phyloP scores from a whole-genome alignment of 176 grass and related monocot species.

The Aegilops bicornis region DNA sequence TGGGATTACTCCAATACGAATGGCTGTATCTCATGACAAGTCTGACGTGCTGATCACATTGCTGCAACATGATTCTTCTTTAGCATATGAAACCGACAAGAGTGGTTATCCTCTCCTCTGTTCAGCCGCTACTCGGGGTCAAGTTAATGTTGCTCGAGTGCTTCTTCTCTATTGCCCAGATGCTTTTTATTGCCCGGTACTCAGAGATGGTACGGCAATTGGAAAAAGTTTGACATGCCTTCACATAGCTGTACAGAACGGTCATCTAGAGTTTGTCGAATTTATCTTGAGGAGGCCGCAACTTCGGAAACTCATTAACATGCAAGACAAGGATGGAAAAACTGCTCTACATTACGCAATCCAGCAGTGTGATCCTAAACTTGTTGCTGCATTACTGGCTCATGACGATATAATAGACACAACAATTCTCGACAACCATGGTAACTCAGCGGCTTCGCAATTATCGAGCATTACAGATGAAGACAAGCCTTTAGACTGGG shows the following conservation, averaged over 20 bases:
- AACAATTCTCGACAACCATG: neutral
- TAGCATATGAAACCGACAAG: neutral
- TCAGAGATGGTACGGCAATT: too few species aligned
- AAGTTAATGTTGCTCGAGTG: neutral
- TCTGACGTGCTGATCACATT: neutral
- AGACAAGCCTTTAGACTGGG: constrained; percentile 8
- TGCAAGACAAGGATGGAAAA: neutral
- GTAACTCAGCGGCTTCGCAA: neutral
- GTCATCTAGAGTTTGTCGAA: neutral
- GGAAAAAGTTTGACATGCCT: neutral
- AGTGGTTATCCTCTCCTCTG: neutral
- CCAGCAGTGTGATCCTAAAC: neutral
- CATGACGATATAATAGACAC: neutral
- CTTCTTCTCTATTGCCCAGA: neutral
- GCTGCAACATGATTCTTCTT: neutral
- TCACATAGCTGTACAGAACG: neutral
- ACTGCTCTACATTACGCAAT: constrained; percentile 28
- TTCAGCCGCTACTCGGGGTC: neutral
- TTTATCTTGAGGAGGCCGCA: neutral
- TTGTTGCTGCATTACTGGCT: neutral
- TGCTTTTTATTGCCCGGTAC: neutral
- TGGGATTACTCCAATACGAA: neutral
- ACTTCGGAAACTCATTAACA: neutral
- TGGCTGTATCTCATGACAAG: neutral
- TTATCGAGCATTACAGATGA: neutral